Evolutionary conservation across 257 asterid genomes (phyloP).

Genomic region (Solanum pennellii): DNA sequence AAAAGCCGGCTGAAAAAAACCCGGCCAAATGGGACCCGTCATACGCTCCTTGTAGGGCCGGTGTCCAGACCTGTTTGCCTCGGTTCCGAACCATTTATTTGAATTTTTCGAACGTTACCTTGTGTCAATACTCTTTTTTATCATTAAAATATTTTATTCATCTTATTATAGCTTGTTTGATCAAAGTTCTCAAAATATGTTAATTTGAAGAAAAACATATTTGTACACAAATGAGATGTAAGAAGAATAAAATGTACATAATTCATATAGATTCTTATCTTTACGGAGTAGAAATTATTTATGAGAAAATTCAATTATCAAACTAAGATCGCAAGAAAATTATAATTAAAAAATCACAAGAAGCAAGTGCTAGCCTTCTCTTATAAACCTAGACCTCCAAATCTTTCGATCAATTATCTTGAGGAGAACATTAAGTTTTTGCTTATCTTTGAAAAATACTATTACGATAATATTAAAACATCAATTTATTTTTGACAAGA

Average conservation of each 20-base stretch:
- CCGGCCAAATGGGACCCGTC: neutral
- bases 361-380: neutral
- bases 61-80: slow-evolving; percentile 22
- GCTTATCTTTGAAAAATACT: neutral
- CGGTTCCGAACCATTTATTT: slow-evolving; percentile 51
- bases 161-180: neutral
- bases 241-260: neutral
- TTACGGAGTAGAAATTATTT: neutral
- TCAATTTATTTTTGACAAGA: neutral
- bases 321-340: neutral
- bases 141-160: neutral
- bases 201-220: neutral
- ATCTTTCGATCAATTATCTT: too few relatives aligned
- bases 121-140: neutral
- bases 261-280: neutral
- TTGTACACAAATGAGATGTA: neutral
- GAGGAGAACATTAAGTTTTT: neutral
- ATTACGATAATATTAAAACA: neutral
- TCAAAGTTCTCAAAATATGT: neutral
- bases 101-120: slow-evolving; percentile 61
- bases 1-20: neutral
- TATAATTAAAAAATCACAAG: neutral
- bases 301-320: rapidly evolving
- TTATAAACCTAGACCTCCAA: neutral
- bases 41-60: neutral